These are phyloP conservation scores for Hsuehochloa calcarea DNA, from an alignment of 176 grass and related monocot genomes.

Conservation along the genomic window DNA sequence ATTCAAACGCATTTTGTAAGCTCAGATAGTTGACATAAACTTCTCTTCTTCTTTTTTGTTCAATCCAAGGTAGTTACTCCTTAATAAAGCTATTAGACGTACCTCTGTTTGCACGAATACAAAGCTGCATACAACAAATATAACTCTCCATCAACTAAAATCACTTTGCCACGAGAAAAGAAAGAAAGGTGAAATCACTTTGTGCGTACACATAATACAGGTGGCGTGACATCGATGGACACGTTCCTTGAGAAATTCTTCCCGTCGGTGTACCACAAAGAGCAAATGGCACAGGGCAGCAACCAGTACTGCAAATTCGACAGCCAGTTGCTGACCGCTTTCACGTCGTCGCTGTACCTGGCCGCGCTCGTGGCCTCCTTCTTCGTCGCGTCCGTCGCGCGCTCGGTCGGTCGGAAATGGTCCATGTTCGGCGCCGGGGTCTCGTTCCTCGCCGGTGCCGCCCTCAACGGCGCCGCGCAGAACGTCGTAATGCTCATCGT, in stretches of 20 bases:
- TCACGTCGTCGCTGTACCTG: conserved; percentile 52
- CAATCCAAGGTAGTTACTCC: no score
- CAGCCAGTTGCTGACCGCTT: conserved; percentile 43
- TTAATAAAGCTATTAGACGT: no score
- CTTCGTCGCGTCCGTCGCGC: conserved; percentile 27
- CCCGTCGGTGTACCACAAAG: conserved; percentile 27
- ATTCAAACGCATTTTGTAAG: no score
- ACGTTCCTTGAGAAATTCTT: conserved; percentile 35
- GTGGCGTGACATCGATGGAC: conserved; percentile 45
- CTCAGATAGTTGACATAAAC: no score
- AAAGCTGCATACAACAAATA: no score
- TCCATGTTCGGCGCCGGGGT: conserved; percentile 32
- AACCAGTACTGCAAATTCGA: conserved; percentile 28
- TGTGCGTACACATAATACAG: background rate
- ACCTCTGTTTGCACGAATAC: no score
- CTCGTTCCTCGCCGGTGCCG: conserved; percentile 16
- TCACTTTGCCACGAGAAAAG: no score
- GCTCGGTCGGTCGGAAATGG: conserved; percentile 26
- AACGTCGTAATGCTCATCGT: conserved; percentile 39
- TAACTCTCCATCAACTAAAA: no score
- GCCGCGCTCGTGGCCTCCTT: conserved; percentile 27
- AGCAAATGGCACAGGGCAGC: background rate
- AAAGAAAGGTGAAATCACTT: no score
- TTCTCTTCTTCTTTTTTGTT: no score
- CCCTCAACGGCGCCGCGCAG: conserved; percentile 22